Evolutionary conservation across 2,329 filamentous ascomycete species (phyloP), one percentile per base, ranked within the genome.

Genomic region (Phyllosticta paracitricarpa): DNA sequence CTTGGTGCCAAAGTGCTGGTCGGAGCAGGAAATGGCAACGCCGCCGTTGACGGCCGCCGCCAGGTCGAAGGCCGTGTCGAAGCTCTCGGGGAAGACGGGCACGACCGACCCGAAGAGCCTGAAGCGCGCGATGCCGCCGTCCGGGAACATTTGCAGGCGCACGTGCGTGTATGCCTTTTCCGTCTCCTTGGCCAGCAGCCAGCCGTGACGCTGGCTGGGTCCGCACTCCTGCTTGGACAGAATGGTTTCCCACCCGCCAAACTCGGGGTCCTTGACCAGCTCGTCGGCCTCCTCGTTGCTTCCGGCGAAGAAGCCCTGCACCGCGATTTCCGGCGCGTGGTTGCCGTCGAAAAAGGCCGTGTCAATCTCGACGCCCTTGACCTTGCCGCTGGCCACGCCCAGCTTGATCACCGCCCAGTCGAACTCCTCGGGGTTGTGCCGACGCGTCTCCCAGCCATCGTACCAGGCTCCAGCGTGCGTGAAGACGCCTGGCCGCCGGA

Each of bases 1-100:
- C 72, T 88, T 91, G 48, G 85, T 88, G 63, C 89, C 89, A 68
- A 92, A 95, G 74, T 94, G 89, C 76, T 94, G 86, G 73, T 94
- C 89, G 63, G 85, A 90, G 78, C 89, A 92, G 1, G 83, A 81
- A 8, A 90, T 77, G 48, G 88, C 89, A 26, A 92, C 83, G 35
- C 84, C 89, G 52, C 89, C 89, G 72, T 91, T 92, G 68, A 89
- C 85, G 0, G 88, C 88, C 3, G 89, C 88, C 1, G 87, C 88
- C 10, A 93, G 82, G 71, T 93, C 89, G 65, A 93, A 84, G 22
- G 89, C 78, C 62, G 82, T 84, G 6, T 83, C 79, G 26, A 78
- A 75, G 68, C 88, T 82, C 26, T 82, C 77, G 1, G 89, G 88
- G 69, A 92, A 89, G 1, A 93, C 86, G 4, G 89, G 88, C 1